Percentiles rank a stretch among this genome's conserved stretches.
Evolutionary conservation across 768 basidiomycete species (phyloP).

Genomic region (Boletus bicolor): DNA sequence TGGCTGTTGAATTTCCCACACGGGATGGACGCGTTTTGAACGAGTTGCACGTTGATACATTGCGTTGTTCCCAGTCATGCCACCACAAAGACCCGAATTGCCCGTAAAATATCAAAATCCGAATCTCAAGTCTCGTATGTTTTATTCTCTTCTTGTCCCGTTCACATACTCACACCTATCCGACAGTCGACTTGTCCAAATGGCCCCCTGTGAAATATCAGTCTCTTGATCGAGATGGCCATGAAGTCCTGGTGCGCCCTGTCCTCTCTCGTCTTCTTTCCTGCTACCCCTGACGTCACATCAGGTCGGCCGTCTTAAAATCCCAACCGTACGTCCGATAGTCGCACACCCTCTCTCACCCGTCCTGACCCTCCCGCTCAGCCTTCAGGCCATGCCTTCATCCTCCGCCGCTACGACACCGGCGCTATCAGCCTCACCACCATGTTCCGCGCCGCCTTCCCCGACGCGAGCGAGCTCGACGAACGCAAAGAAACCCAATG

Average conservation of each 20-base stretch:
- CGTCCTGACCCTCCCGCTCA: conserved; percentile 31
- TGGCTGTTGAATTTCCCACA: conserved; percentile 34
- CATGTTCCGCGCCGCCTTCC: conserved; percentile 96
- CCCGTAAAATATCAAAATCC: conserved; percentile 52
- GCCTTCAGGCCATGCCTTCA: conserved; percentile 85
- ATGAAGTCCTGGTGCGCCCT: conserved; percentile 72
- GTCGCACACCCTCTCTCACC: conserved; percentile 1
- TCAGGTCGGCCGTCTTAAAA: conserved; percentile 86
- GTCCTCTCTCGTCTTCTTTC: background rate
- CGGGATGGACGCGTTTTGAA: conserved; percentile 33
- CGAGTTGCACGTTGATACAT: conserved; percentile 22
- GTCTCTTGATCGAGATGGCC: conserved; percentile 82
- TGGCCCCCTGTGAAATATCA: conserved; percentile 86
- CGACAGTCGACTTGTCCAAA: conserved; percentile 39
- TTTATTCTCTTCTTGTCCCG: background rate
- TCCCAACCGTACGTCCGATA: conserved; percentile 67
- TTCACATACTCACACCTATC: background rate
- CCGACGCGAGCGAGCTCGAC: conserved; percentile 68
- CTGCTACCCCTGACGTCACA: conserved; percentile 21
- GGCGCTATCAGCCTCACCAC: conserved; percentile 90
- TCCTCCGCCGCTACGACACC: conserved; percentile 91
- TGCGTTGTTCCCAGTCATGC: conserved; percentile 10
- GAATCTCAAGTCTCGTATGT: conserved; percentile 44
- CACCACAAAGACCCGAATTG: conserved; percentile 49
- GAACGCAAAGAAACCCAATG: conserved; percentile 80